These are phyloP conservation scores for Rutstroemia sp. DNA, from an alignment of 2,329 filamentous ascomycete genomes.

Conservation along the genomic window DNA sequence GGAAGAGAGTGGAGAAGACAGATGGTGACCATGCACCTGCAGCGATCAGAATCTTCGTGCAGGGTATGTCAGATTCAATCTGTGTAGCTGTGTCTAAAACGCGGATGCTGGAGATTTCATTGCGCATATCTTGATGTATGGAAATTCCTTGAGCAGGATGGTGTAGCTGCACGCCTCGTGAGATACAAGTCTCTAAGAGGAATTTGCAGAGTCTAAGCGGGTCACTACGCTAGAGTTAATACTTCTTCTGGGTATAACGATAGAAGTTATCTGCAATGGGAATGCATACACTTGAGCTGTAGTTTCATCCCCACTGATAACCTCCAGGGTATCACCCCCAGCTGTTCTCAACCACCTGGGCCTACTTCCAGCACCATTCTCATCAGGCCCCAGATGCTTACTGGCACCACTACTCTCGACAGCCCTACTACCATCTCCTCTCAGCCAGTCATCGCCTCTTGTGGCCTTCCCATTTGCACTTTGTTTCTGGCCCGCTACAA, in stretches of 20 bases:
- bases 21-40: conserved; percentile 64
- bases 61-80: conserved; percentile 47
- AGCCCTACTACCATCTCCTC: conserved; percentile 40
- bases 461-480: conserved; percentile 27
- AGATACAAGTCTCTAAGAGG: conserved; percentile 49
- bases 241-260: no score
- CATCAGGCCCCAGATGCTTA: conserved; percentile 34
- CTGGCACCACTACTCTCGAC: conserved; percentile 44
- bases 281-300: conserved; percentile 56
- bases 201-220: conserved; percentile 59
- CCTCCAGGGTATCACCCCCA: conserved; percentile 48
- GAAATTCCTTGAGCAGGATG: conserved; percentile 52
- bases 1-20: conserved; percentile 61
- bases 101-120: conserved; percentile 44
- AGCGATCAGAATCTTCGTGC: conserved; percentile 57
- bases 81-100: conserved; percentile 39
- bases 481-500: conserved; percentile 29
- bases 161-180: conserved; percentile 57
- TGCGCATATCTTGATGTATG: conserved; percentile 42
- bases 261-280: no score
- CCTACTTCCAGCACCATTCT: conserved; percentile 19
- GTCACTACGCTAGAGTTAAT: conserved; percentile 39
- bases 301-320: conserved; percentile 52
- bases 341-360: conserved; percentile 53
- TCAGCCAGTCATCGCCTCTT: conserved; percentile 60